Base-by-base conservation (phyloP, 805 yeast genomes). In the Yarrowia hollandica region DNA sequence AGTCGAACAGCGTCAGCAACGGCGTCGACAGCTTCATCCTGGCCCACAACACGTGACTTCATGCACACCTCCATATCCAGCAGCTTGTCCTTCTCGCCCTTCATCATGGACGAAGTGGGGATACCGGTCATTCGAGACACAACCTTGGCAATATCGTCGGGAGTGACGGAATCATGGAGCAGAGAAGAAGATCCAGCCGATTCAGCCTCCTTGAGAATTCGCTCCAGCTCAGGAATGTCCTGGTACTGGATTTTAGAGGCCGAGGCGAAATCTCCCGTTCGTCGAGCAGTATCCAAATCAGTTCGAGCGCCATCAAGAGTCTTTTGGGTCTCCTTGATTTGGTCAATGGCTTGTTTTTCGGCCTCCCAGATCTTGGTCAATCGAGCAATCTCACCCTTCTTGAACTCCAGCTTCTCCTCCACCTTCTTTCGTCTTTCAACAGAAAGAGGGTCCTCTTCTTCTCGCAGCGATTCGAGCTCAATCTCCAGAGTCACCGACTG, bases 91-190 rank as follows among this genome's bases (percentile, higher is more conserved):
- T 89, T 90, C 69, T 92, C 99, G 48, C 97, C 97, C 71, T 88
- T 88, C 85, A 94, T 79, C 65, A 92, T 82, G 28, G 90, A 88
- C 65, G 85, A 89, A 21, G 89, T 88, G 6, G 99, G 99, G 41
- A 92, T 90, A 34, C 98, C 98, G 0, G 99, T 92, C 86, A 94
- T 90, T 64, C 90, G 84, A 12, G 96, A 86, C 11, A 92, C 87
- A 6, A 92, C 99, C 62, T 83, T 79, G 0, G 97, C 95, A 65
- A 92, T 94, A 72, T 92, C 99, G 64, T 91, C 96, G 2, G 96
- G 81, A 0, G 97, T 88, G 4, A 92, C 98, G 0, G 96, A 83
- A 65, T 94, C 99, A 72, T 92, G 98, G 16, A 89, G 75, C 59
- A 89, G 73, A 0, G 75, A 66, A 7, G 61, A 61, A 2, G 44